phyloP scores from a whole-genome alignment of 164 flowering plant genomes.

The Aristolochia californica region DNA sequence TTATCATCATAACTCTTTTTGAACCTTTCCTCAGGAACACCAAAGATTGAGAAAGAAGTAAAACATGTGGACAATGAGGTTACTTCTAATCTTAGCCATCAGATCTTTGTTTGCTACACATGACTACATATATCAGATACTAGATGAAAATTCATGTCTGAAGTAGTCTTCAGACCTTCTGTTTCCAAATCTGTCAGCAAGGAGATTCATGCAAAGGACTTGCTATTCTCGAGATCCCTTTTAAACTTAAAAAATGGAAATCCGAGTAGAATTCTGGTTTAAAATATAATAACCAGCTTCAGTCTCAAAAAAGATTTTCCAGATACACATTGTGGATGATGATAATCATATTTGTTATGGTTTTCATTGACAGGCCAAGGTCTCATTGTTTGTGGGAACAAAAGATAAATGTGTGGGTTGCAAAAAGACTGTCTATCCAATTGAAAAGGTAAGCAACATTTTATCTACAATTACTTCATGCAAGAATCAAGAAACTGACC shows the following conservation, averaged over 20 bases:
- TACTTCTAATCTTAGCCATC: slow-evolving; percentile 2
- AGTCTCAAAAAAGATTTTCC: no score
- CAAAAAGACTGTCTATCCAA: slow-evolving; percentile 72
- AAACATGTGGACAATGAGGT: slow-evolving; percentile 62
- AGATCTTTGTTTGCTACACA: no score
- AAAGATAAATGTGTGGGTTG: slow-evolving; percentile 71
- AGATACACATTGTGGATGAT: not conserved
- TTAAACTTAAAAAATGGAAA: no score
- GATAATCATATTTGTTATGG: not conserved
- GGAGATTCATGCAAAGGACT: no score
- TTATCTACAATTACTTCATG: not conserved
- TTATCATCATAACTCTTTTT: slow-evolving; percentile 1
- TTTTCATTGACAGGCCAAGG: slow-evolving; percentile 18
- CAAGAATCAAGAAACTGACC: no score
- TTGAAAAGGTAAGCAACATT: slow-evolving; percentile 39
- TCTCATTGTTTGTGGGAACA: slow-evolving; percentile 64
- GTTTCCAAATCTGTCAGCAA: no score
- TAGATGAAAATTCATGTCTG: no score
- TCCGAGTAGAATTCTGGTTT: no score
- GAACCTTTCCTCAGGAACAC: slow-evolving; percentile 51
- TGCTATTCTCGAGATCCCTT: no score
- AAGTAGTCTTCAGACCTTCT: no score
- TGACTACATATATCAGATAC: no score
- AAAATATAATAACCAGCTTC: no score
- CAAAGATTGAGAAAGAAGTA: slow-evolving; percentile 65